Percentiles rank a stretch among this genome's conserved stretches.
These are phyloP conservation scores for Solanum ossicruentum DNA, from an alignment of 257 asterid species.

Conservation along the genomic window DNA sequence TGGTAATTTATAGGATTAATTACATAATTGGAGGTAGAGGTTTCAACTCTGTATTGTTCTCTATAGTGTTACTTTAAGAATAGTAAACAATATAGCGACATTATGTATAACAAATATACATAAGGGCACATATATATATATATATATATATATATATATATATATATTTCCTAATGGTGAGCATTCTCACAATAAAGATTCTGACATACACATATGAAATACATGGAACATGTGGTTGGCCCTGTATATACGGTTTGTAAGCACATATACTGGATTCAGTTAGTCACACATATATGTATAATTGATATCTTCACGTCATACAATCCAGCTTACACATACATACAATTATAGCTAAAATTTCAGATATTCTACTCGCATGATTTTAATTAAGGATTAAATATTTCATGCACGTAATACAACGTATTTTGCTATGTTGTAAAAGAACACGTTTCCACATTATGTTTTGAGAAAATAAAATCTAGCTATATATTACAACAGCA, in stretches of 20 bases:
- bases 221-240: neutral
- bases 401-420: neutral
- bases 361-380: neutral
- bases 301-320: neutral
- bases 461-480: neutral
- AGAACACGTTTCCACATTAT: neutral
- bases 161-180: neutral
- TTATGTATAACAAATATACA: neutral
- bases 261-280: neutral
- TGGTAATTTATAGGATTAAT: neutral
- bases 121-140: neutral
- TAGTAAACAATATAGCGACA: neutral
- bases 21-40: neutral
- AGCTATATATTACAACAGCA: neutral
- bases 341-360: neutral
- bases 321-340: neutral
- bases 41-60: neutral
- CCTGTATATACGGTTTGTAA: neutral
- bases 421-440: neutral
- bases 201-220: neutral
- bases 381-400: neutral
- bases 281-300: neutral
- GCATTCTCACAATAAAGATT: neutral
- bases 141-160: neutral
- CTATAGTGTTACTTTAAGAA: neutral